Evolutionary conservation across 768 basidiomycete species (phyloP).

Genomic region (Boletus reticuloceps): DNA sequence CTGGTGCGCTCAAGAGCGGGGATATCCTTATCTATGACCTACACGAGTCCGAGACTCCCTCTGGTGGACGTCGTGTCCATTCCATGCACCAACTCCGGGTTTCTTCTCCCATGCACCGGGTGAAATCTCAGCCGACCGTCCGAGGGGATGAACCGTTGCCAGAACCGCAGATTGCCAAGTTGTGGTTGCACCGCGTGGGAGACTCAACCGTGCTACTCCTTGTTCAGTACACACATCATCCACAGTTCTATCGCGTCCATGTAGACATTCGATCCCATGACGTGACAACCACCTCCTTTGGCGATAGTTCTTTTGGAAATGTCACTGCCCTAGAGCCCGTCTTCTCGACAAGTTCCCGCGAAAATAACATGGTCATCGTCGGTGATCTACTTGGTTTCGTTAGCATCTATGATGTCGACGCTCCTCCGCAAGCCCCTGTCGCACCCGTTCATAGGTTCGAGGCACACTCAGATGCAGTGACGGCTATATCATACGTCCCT

Average conservation of each 20-base stretch:
- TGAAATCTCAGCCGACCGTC: slow-evolving; percentile 4
- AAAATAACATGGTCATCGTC: slow-evolving; percentile 52
- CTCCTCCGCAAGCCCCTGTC: slow-evolving; percentile 13
- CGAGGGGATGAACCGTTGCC: background rate
- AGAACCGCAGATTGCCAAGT: slow-evolving; percentile 9
- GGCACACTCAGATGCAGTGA: slow-evolving; percentile 65
- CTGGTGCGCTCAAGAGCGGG: slow-evolving; percentile 55
- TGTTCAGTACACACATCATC: slow-evolving; percentile 47
- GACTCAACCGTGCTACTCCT: slow-evolving; percentile 35
- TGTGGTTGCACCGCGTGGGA: slow-evolving; percentile 17
- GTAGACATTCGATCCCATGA: slow-evolving; percentile 32
- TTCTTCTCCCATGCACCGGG: slow-evolving; percentile 30
- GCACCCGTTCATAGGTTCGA: slow-evolving; percentile 50
- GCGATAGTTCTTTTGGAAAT: slow-evolving; percentile 48
- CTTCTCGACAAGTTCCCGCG: slow-evolving; percentile 38
- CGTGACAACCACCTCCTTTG: slow-evolving; percentile 43
- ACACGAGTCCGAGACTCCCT: slow-evolving; percentile 27
- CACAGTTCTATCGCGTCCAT: slow-evolving; percentile 51
- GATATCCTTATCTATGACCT: slow-evolving; percentile 56
- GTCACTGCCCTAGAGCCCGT: slow-evolving; percentile 50
- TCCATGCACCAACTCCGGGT: slow-evolving; percentile 34
- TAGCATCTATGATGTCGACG: slow-evolving; percentile 55
- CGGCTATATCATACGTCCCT: slow-evolving; percentile 60
- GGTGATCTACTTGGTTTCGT: slow-evolving; percentile 69
- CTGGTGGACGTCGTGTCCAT: slow-evolving; percentile 8